These are phyloP conservation scores for Aureobasidium lini DNA, from an alignment of 2,329 filamentous ascomycete species.

Conservation along the genomic window DNA sequence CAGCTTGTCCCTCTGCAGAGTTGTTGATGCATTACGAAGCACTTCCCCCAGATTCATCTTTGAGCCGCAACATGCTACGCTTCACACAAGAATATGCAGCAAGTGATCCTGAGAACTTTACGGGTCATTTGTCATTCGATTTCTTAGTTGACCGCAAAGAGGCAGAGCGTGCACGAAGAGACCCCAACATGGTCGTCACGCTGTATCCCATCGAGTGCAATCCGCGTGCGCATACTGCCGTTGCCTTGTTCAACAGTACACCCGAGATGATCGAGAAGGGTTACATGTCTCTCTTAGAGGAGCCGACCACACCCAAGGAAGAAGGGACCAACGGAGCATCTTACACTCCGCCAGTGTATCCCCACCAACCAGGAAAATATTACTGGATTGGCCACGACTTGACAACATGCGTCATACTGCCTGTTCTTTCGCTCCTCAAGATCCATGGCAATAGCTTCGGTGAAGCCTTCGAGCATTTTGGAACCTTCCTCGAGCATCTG, in stretches of 20 bases:
- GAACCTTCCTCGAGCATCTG: conserved; percentile 35
- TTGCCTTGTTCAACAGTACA: conserved; percentile 49
- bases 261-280: conserved; percentile 39
- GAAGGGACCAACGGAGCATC: conserved; percentile 18
- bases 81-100: conserved; percentile 56
- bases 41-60: conserved; percentile 45
- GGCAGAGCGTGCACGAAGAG: conserved; percentile 21
- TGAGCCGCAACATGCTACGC: conserved; percentile 53
- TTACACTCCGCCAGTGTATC: conserved; percentile 20
- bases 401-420: conserved; percentile 44
- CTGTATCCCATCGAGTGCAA: conserved; percentile 67
- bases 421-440: conserved; percentile 34
- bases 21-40: conserved; percentile 60
- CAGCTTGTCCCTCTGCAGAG: conserved; percentile 56
- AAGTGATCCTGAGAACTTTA: conserved; percentile 45
- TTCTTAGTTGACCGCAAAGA: conserved; percentile 54
- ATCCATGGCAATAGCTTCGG: conserved; percentile 19
- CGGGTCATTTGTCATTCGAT: conserved; percentile 66
- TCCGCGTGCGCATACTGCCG: conserved; percentile 60
- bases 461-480: conserved; percentile 22
- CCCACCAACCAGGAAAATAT: conserved; percentile 27
- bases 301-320: conserved; percentile 15
- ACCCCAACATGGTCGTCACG: conserved; percentile 21
- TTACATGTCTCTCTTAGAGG: conserved; percentile 46
- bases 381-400: conserved; percentile 67